phyloP scores from a whole-genome alignment of 148 eudicot species.

The Chenopodium quinoa region DNA sequence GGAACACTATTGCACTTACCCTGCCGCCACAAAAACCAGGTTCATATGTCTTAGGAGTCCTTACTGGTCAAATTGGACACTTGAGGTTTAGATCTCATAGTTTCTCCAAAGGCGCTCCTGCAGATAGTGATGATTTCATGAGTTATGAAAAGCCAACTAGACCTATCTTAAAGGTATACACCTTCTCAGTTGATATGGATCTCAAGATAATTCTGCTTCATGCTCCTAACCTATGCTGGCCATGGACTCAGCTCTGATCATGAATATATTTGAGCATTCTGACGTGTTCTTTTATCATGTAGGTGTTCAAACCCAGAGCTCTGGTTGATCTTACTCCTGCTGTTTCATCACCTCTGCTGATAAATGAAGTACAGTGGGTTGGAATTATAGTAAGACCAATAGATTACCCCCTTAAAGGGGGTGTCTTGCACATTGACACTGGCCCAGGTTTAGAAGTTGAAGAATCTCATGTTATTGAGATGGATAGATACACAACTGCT shows the following conservation, averaged over 20 bases:
- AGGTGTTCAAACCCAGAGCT: slow-evolving; percentile 92
- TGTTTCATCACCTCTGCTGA: slow-evolving; percentile 86
- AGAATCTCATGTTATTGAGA: slow-evolving; percentile 64
- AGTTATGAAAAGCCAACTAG: slow-evolving; percentile 97
- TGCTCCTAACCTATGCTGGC: slow-evolving; percentile 9
- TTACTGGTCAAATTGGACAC: slow-evolving; percentile 95
- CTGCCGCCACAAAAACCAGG: slow-evolving; percentile 99
- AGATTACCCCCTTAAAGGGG: slow-evolving; percentile 83
- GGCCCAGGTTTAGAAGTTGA: slow-evolving; percentile 90
- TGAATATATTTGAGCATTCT: slow-evolving; percentile 10
- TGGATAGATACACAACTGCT: slow-evolving; percentile 48
- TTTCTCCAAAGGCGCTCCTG: slow-evolving; percentile 88
- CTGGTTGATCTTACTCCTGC: slow-evolving; percentile 95
- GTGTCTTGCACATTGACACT: slow-evolving; percentile 77
- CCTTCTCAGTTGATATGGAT: slow-evolving; percentile 1
- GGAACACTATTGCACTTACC: slow-evolving; percentile 68
- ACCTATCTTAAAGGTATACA: slow-evolving; percentile 83
- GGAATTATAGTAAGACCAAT: slow-evolving; percentile 90
- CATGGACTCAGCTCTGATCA: slow-evolving; percentile 4
- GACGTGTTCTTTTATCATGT: slow-evolving; percentile 11
- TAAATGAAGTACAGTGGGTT: slow-evolving; percentile 95
- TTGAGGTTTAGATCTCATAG: slow-evolving; percentile 97
- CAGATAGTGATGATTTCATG: slow-evolving; percentile 97
- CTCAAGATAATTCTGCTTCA: not conserved
- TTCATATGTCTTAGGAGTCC: slow-evolving; percentile 92